Conservation (phyloP, 2,329 filamentous ascomycete genomes). For the Fusarium hainanense region DNA sequence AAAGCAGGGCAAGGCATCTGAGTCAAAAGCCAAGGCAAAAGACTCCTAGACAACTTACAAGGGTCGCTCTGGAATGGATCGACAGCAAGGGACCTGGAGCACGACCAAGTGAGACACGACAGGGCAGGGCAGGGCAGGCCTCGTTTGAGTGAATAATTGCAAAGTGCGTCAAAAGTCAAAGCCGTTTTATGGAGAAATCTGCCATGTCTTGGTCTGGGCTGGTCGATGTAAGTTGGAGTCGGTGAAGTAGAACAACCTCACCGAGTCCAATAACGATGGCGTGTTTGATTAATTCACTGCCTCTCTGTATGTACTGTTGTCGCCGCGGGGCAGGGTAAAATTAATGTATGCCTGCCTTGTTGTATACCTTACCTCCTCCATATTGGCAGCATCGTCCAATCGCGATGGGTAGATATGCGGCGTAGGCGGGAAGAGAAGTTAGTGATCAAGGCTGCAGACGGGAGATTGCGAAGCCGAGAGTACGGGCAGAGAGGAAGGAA, state of each 20-base stretch:
- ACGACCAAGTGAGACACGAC: constrained; percentile 22
- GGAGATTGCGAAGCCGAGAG: constrained; percentile 37
- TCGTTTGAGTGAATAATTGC: constrained; percentile 23
- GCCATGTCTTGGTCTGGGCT: constrained; percentile 15
- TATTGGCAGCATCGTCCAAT: not conserved
- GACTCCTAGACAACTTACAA: constrained; percentile 12
- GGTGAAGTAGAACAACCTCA: constrained; percentile 35
- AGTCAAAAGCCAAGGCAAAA: constrained; percentile 32
- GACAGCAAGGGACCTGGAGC: constrained; percentile 37
- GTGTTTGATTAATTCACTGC: not conserved
- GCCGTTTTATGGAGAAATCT: constrained; percentile 27
- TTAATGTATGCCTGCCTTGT: not conserved
- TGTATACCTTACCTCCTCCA: not conserved
- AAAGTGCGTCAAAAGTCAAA: constrained; percentile 12
- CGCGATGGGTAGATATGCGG: not conserved
- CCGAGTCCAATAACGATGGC: constrained; percentile 26
- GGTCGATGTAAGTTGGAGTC: constrained; percentile 23
- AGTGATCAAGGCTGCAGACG: constrained; percentile 37
- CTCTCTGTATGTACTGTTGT: not conserved
- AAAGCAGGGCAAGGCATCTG: constrained; percentile 20
- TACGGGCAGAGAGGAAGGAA: not conserved
- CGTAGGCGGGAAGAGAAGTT: constrained; percentile 24
- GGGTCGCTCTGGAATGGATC: constrained; percentile 34
- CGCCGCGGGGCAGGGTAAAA: not conserved
- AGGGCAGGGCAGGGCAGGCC: constrained; percentile 22